These are phyloP conservation scores for Skeletonema potamos DNA, from an alignment of 108 stramenopile genomes.

Conservation along the genomic window DNA sequence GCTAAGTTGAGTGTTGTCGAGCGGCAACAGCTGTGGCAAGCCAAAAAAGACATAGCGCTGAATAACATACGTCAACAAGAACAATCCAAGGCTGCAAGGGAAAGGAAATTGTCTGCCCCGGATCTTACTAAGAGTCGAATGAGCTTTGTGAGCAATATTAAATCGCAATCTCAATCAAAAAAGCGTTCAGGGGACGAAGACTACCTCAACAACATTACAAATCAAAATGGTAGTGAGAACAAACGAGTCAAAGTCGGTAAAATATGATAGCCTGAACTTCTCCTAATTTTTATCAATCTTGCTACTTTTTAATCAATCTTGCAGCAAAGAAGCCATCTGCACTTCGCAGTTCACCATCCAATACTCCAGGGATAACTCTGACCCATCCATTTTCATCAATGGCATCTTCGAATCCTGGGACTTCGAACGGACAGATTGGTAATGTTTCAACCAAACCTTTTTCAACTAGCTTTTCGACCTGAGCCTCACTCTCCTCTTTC, in stretches of 20 bases:
- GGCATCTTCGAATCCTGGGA: slow-evolving; percentile 80
- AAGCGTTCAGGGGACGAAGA: neutral
- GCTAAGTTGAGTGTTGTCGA: slow-evolving; percentile 13
- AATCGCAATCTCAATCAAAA: neutral
- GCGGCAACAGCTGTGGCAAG: slow-evolving; percentile 37
- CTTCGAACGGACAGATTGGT: slow-evolving; percentile 62
- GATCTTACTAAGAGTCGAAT: slow-evolving; percentile 13
- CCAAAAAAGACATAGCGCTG: slow-evolving; percentile 15
- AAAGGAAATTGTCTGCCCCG: slow-evolving; percentile 27
- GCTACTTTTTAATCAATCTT: slow-evolving; percentile 38
- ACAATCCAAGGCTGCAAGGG: slow-evolving; percentile 7
- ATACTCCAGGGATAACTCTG: slow-evolving; percentile 67
- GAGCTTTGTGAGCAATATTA: slow-evolving; percentile 1
- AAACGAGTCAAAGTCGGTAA: neutral
- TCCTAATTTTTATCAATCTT: neutral
- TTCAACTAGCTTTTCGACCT: slow-evolving; percentile 62
- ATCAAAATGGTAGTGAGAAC: neutral
- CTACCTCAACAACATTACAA: neutral
- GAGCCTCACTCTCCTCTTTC: slow-evolving; percentile 73
- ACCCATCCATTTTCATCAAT: slow-evolving; percentile 82
- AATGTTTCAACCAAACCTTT: slow-evolving; percentile 47
- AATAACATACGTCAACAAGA: neutral
- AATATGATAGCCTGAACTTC: neutral
- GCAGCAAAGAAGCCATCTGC: slow-evolving; percentile 89
- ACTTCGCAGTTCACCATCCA: slow-evolving; percentile 44